Evolutionary conservation across 768 basidiomycete species (phyloP), one percentile per base, ranked within the genome.

Genomic region (Naganishia vishniacii): DNA sequence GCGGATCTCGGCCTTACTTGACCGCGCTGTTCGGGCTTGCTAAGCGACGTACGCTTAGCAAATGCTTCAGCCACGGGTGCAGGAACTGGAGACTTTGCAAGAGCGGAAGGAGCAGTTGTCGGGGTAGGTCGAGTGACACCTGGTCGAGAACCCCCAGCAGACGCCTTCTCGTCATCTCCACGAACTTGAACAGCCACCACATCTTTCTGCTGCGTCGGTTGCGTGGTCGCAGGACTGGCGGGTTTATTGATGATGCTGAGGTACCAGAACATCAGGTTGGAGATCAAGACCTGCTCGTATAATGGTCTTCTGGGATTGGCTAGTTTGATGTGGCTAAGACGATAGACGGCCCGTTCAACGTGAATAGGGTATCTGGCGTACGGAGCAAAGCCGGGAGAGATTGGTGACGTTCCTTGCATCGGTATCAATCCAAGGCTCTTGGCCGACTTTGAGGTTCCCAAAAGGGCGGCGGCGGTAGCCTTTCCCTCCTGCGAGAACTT

Each of bases 251-350:
- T 98, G 69, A 97, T 86, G 13, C 93, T 91, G 40, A 99, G 83
- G 75, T 98, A 99, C 95, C 95, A 99, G 82, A 99, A 98, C 78
- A 80, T 79, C 62, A 79, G 71, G 64, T 80, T 80, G 26, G 80
- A 80, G 48, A 81, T 81, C 16, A 80, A 65, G 8, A 81, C 95
- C 78, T 99, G 95, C 80, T 99, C 95, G 72, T 95, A 98, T 18
- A 99, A 81, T 28, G 95, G 93, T 47, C 95, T 83, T 64, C 95
- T 83, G 9, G 95, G 93, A 78, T 98, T 99, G 23, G 95, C 95
- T 47, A 99, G 82, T 78, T 99, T 99, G 82, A 99, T 99, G 74
- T 99, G 95, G 75, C 90, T 93, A 53, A 99, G 81, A 65, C 95
- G 83, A 79, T 99, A 99, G 48, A 99, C 93, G 3, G 95, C 95